A percentile compares a stretch with the other conserved stretches of the same genome.
These are phyloP conservation scores for Canariomyces notabilis DNA, from an alignment of 2,329 filamentous ascomycete genomes.

Conservation along the genomic window DNA sequence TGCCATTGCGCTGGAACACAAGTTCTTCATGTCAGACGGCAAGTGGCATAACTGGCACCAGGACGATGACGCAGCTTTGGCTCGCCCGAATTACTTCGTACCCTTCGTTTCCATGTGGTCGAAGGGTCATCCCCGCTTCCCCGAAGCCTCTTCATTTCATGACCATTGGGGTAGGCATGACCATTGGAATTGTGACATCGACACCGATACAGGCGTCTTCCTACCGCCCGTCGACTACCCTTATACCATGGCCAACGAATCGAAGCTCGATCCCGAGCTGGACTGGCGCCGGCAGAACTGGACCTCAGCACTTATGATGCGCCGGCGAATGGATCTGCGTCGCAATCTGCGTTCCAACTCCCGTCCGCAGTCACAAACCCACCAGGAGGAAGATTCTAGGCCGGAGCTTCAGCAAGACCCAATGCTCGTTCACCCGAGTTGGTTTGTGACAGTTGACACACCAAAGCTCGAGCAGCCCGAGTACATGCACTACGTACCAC, in stretches of 20 bases:
- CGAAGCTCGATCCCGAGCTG: conserved; percentile 10
- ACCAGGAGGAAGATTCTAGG: background rate
- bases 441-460: background rate
- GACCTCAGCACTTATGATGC: conserved; percentile 17
- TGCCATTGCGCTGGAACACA: conserved; percentile 11
- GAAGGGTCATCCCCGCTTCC: background rate
- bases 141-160: conserved; percentile 1
- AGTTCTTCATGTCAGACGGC: conserved; percentile 1
- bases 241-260: conserved; percentile 22
- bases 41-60: conserved; percentile 8
- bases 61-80: conserved; percentile 12
- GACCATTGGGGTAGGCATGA: background rate
- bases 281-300: conserved; percentile 22
- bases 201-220: conserved; percentile 34
- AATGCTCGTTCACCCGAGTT: background rate
- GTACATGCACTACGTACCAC: conserved; percentile 24
- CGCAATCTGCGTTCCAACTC: background rate
- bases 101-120: conserved; percentile 16
- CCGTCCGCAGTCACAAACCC: too few species aligned
- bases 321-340: background rate
- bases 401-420: background rate
- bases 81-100: background rate
- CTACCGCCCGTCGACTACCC: conserved; percentile 32
- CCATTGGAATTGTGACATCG: conserved; percentile 31
- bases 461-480: conserved; percentile 4